These are phyloP conservation scores for Microstegium vimineum DNA, from an alignment of 176 grass and related monocot species.

Conservation along the genomic window DNA sequence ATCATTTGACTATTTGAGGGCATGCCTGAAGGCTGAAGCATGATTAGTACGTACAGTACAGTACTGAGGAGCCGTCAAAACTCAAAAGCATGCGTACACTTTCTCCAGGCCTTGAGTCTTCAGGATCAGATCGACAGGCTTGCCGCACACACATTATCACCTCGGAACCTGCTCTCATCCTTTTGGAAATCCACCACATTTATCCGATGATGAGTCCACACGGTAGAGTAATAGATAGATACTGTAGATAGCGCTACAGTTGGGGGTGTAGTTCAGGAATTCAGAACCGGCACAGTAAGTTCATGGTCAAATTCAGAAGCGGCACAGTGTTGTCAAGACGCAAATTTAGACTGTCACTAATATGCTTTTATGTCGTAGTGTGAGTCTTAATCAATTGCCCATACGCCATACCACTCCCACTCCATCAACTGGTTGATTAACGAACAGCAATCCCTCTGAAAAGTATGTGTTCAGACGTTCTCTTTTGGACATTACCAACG, in stretches of 20 bases:
- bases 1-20: neutral
- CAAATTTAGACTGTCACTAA: neutral
- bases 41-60: neutral
- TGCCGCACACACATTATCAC: neutral
- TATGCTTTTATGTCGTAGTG: neutral
- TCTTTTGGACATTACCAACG: neutral
- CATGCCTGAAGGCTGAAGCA: fast-evolving
- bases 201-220: neutral
- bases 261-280: neutral
- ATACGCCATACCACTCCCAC: neutral
- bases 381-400: neutral
- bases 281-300: neutral
- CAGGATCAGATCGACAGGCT: neutral
- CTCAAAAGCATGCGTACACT: neutral
- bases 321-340: neutral
- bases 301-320: neutral
- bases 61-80: neutral
- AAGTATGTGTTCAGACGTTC: neutral
- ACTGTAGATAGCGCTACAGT: neutral
- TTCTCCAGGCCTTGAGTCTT: neutral
- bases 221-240: neutral
- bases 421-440: neutral
- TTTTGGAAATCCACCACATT: neutral
- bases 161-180: neutral
- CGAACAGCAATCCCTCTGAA: neutral